phyloP scores from a whole-genome alignment of 345 rosid species.

The Dovyalis caffra region DNA sequence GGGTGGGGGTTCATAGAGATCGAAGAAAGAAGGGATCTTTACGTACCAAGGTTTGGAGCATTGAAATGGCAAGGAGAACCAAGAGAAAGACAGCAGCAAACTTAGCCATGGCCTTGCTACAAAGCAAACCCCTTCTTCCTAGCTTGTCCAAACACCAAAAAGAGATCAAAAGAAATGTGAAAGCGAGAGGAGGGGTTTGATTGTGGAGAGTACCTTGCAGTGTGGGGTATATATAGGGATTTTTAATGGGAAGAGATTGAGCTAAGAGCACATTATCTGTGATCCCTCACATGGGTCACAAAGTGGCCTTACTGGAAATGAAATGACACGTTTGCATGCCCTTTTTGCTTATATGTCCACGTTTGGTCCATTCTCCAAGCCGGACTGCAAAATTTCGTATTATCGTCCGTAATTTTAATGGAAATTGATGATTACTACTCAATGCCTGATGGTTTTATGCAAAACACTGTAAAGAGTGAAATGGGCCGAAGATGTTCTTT shows the following conservation, averaged over 20 bases:
- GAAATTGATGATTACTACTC: too few species aligned
- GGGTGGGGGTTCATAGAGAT: not conserved
- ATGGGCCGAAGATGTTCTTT: too few species aligned
- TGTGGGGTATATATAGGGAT: constrained; percentile 37
- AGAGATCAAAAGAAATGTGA: not conserved
- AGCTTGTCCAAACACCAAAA: not conserved
- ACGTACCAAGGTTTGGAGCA: constrained; percentile 64
- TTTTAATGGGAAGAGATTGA: not conserved
- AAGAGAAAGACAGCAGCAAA: constrained; percentile 45
- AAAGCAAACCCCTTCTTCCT: constrained; percentile 19
- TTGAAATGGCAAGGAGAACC: constrained; percentile 58
- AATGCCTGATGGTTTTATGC: too few species aligned
- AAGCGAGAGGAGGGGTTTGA: constrained; percentile 20
- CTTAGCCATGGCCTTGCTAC: constrained; percentile 48
- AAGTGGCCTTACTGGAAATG: not conserved
- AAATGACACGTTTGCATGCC: not conserved
- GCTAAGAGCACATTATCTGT: not conserved
- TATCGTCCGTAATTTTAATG: too few species aligned
- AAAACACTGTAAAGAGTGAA: too few species aligned
- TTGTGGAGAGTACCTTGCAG: constrained; percentile 7
- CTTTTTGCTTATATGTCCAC: too few species aligned
- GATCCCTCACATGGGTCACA: not conserved
- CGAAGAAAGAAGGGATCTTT: not conserved
- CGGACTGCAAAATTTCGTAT: too few species aligned
- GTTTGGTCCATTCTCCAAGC: not conserved